Evolutionary conservation across 179 eudicot genomes (phyloP).

Genomic region (Dionaea muscipula): DNA sequence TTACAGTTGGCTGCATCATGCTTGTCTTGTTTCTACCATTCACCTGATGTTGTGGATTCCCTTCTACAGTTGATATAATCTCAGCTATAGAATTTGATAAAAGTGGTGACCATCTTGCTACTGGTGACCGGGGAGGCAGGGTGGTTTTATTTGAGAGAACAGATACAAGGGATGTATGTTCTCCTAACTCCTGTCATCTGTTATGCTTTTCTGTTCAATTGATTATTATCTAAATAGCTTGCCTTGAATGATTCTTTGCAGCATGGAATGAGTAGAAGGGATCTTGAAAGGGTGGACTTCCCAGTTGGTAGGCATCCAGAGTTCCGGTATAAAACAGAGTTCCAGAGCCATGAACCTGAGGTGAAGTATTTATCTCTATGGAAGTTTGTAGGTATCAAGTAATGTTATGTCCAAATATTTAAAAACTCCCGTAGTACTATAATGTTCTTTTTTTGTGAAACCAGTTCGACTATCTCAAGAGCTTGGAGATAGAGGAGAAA

Average conservation of each 20-base stretch:
- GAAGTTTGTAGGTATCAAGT: neutral
- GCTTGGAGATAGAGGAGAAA: conserved; percentile 76
- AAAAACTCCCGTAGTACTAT: neutral
- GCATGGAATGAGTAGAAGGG: conserved; percentile 58
- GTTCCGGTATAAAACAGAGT: conserved; percentile 82
- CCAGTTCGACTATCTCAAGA: conserved; percentile 73
- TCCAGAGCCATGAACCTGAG: conserved; percentile 91
- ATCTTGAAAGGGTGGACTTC: conserved; percentile 54
- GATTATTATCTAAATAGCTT: conserved; percentile 3
- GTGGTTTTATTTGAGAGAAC: conserved; percentile 39
- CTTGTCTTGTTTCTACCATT: neutral
- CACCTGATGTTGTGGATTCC: conserved; percentile 6
- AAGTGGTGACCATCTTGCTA: conserved; percentile 36
- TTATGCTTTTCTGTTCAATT: neutral
- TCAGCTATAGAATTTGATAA: conserved; percentile 39
- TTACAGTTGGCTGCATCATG: conserved; percentile 1
- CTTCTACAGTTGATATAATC: conserved; percentile 31
- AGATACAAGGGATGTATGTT: conserved; percentile 34
- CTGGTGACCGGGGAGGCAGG: conserved; percentile 43
- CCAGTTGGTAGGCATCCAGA: conserved; percentile 60
- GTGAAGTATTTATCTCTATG: conserved; percentile 16
- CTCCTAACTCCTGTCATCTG: neutral
- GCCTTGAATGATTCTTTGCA: conserved; percentile 15
- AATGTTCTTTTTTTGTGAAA: conserved; percentile 1
- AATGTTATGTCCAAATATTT: neutral